Percentiles rank a stretch among this genome's conserved stretches.
phyloP scores from a whole-genome alignment of 2,329 filamentous ascomycete species.

The Trichophyton schoenleinii region DNA sequence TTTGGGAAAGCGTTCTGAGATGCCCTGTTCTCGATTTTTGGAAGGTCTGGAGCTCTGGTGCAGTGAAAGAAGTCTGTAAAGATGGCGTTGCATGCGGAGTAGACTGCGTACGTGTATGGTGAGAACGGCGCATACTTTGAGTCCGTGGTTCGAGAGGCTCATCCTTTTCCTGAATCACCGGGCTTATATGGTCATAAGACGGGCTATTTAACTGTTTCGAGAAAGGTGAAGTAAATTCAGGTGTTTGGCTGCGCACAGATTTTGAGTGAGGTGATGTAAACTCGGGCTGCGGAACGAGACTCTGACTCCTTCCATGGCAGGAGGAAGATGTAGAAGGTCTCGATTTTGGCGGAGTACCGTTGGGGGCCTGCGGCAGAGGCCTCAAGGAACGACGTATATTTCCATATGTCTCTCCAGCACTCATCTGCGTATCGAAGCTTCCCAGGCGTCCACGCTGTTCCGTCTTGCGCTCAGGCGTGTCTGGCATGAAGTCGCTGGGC shows the following conservation, averaged over 20 bases:
- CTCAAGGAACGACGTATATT: conserved; percentile 65
- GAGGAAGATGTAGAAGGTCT: conserved; percentile 19
- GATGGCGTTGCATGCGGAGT: conserved; percentile 18
- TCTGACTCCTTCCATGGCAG: conserved; percentile 47
- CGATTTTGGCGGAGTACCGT: conserved; percentile 29
- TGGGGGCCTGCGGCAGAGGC: conserved; percentile 57
- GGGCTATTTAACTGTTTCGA: neutral
- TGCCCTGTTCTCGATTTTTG: conserved; percentile 84
- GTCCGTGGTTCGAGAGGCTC: neutral
- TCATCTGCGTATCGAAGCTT: conserved; percentile 32
- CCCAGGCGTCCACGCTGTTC: neutral
- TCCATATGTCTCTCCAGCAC: conserved; percentile 55
- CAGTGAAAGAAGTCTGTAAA: conserved; percentile 21
- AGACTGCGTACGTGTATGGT: conserved; percentile 22
- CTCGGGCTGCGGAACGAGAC: conserved; percentile 26
- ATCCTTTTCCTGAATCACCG: neutral
- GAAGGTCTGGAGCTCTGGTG: conserved; percentile 66
- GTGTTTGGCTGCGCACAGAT: conserved; percentile 14
- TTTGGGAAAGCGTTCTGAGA: conserved; percentile 70
- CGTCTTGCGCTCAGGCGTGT: conserved; percentile 1
- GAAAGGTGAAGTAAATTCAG: neutral
- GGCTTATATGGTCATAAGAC: neutral
- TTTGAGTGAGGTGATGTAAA: neutral
- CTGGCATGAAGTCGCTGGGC: conserved; percentile 39
- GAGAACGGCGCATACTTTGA: conserved; percentile 17